Conservation (phyloP, 495 filamentous ascomycete genomes). For the Podospora sp. region DNA sequence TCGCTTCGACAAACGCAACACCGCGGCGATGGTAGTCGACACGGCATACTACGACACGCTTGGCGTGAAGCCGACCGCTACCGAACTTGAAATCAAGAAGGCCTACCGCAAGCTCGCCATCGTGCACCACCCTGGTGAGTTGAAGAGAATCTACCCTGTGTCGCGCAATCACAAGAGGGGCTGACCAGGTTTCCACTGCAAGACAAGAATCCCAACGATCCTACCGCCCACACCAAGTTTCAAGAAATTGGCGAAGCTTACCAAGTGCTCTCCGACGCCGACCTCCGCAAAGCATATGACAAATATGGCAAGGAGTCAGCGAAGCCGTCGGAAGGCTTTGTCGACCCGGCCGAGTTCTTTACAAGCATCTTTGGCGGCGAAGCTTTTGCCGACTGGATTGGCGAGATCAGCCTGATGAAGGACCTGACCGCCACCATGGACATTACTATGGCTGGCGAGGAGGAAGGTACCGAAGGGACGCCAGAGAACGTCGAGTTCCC, state of each 20-base stretch:
- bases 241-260: slow-evolving; percentile 97
- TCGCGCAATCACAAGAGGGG: background rate
- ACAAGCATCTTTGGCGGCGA: slow-evolving; percentile 97
- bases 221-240: slow-evolving; percentile 89
- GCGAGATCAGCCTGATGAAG: slow-evolving; percentile 91
- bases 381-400: slow-evolving; percentile 89
- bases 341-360: slow-evolving; percentile 98
- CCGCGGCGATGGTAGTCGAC: slow-evolving; percentile 73
- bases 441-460: slow-evolving; percentile 75
- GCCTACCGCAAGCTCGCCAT: slow-evolving; percentile 98
- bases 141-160: background rate
- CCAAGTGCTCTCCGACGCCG: slow-evolving; percentile 87
- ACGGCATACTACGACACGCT: slow-evolving; percentile 89
- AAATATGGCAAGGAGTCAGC: slow-evolving; percentile 94
- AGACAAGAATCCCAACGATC: slow-evolving; percentile 99
- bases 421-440: slow-evolving; percentile 89
- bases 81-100: slow-evolving; percentile 98
- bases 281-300: slow-evolving; percentile 89
- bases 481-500: slow-evolving; percentile 49
- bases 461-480: slow-evolving; percentile 53
- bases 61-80: slow-evolving; percentile 82
- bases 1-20: background rate
- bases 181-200: background rate
- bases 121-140: slow-evolving; percentile 60
- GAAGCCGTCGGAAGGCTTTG: slow-evolving; percentile 85